A percentile compares a stretch with the other conserved stretches of the same genome.
Evolutionary conservation across 2,329 filamentous ascomycete species (phyloP).

Genomic region (Stagonosporopsis chrysanthemi): DNA sequence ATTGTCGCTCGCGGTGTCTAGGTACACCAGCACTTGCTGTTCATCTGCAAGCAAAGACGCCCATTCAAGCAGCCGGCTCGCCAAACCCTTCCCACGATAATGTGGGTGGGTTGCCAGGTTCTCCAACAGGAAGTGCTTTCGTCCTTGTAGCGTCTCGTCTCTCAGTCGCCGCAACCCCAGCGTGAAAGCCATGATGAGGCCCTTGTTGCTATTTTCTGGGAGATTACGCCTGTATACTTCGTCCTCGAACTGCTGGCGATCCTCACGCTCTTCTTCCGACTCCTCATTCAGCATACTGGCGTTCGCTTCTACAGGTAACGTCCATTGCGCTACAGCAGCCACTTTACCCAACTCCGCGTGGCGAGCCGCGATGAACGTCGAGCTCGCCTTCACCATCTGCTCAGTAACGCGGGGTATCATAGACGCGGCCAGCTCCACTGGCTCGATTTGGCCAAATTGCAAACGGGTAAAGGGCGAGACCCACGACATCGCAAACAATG

Average conservation of each 20-base stretch:
- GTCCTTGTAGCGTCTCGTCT: slow-evolving; percentile 19
- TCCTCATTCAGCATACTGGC: slow-evolving; percentile 11
- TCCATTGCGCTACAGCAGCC: slow-evolving; percentile 41
- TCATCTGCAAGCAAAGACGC: slow-evolving; percentile 27
- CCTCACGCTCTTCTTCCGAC: slow-evolving; percentile 26
- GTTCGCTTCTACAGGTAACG: slow-evolving; percentile 12
- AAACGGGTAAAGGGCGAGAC: slow-evolving; percentile 36
- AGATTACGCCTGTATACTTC: slow-evolving; percentile 29
- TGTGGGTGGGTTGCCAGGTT: slow-evolving; percentile 40
- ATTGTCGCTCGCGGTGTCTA: slow-evolving; percentile 40
- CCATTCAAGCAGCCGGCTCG: slow-evolving; percentile 29
- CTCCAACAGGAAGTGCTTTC: slow-evolving; percentile 32
- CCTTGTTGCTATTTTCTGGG: slow-evolving; percentile 35
- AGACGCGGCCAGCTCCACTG: slow-evolving; percentile 17
- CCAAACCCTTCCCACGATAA: slow-evolving; percentile 34
- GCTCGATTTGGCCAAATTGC: slow-evolving; percentile 37
- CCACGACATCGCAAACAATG: slow-evolving; percentile 38
- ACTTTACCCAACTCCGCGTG: slow-evolving; percentile 14
- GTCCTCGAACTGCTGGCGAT: slow-evolving; percentile 35
- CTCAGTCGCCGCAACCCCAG: slow-evolving; percentile 24
- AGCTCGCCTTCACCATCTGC: slow-evolving; percentile 22
- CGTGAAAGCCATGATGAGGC: slow-evolving; percentile 35
- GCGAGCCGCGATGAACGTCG: slow-evolving; percentile 26
- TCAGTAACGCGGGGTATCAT: slow-evolving; percentile 35
- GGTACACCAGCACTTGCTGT: slow-evolving; percentile 29